Base-by-base conservation (phyloP, 495 filamentous ascomycete species). In the Hypoxylon intermedium region DNA sequence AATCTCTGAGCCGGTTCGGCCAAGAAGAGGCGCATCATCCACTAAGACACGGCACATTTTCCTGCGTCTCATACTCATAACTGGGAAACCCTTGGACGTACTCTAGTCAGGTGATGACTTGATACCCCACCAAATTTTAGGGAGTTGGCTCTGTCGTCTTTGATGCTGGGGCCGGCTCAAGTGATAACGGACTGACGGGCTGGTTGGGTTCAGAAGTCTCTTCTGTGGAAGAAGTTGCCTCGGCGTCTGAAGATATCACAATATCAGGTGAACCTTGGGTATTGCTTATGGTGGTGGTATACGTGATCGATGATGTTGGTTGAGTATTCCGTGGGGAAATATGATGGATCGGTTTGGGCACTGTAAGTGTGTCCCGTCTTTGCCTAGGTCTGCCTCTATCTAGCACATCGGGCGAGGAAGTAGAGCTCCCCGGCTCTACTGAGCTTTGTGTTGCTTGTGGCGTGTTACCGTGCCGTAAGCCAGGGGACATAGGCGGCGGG, bases 341-440 rank as follows among this genome's bases (percentile, higher is more conserved):
- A 6, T 45, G 60, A 38, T 59, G 53, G 2, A 15, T 13, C 2
- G 26, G 26, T 0, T 6, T 41, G 0, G 68, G 68, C 5, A 72
- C 71, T 24, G 68, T 58, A 9, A 75, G 71, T 2, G 71, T 75
- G 24, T 70, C 67, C 0, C 67, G 65, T 54, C 72, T 59, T 23
- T 53, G 45, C 37, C 53, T 57, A 13, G 19, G 36, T n/a, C 52
- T 51, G 0, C 58, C 62, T 12, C 56, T 58, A 6, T 9, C 45
- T 5, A 24, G 12, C 1, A 0, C 59, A 13, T 38, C 5, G n/a
- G 47, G 7, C 12, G 53, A 46, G 0, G 62, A 53, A 5, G 11
- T 18, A 43, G 24, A 44, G 40, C 40, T 40, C 24, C 58, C 58
- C 43, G 15, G 23, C 2, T 66, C 67, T 15, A 40, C 34, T 2